Percentiles rank a stretch among this genome's conserved stretches.
phyloP scores from a whole-genome alignment of 202 grass and related monocot genomes.

The Elaeis oleifera region DNA sequence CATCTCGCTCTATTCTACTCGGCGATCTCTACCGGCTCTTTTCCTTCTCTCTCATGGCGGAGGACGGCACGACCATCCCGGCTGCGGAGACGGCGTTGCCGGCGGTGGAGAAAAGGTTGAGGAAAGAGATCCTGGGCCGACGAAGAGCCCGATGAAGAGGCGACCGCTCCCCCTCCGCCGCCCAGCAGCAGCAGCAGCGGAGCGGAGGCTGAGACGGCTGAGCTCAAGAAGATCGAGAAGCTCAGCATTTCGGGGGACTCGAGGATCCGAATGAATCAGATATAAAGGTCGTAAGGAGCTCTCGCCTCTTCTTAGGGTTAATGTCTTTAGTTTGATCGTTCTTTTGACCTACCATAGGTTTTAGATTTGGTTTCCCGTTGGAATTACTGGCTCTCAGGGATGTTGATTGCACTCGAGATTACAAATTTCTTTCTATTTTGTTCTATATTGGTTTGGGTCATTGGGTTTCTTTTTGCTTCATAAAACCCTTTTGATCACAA shows the following conservation, averaged over 20 bases:
- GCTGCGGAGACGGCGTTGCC: too few relatives aligned
- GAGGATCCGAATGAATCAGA: constrained; percentile 82
- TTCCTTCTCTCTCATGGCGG: too few relatives aligned
- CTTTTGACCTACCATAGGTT: too few relatives aligned
- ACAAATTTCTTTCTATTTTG: too few relatives aligned
- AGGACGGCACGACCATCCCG: too few relatives aligned
- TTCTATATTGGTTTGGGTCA: not conserved
- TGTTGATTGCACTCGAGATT: too few relatives aligned
- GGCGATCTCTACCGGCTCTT: too few relatives aligned
- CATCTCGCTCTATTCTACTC: too few relatives aligned
- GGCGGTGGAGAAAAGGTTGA: not conserved
- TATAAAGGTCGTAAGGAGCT: constrained; percentile 60
- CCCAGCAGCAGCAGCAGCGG: constrained; percentile 15
- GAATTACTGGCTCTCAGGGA: not conserved
- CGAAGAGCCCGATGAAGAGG: constrained; percentile 34
- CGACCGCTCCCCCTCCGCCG: constrained; percentile 8
- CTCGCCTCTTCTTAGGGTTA: not conserved
- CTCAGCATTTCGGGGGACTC: constrained; percentile 58
- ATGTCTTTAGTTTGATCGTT: too few relatives aligned
- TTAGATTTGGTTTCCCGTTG: not conserved
- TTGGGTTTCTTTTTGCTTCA: too few relatives aligned
- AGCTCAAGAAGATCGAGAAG: constrained; percentile 53
- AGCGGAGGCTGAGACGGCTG: constrained; percentile 13
- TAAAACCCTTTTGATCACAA: not conserved
- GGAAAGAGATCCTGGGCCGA: constrained; percentile 78